phyloP scores from a whole-genome alignment of 1,284 basidiomycete species.

The Cerioporus squamosus region DNA sequence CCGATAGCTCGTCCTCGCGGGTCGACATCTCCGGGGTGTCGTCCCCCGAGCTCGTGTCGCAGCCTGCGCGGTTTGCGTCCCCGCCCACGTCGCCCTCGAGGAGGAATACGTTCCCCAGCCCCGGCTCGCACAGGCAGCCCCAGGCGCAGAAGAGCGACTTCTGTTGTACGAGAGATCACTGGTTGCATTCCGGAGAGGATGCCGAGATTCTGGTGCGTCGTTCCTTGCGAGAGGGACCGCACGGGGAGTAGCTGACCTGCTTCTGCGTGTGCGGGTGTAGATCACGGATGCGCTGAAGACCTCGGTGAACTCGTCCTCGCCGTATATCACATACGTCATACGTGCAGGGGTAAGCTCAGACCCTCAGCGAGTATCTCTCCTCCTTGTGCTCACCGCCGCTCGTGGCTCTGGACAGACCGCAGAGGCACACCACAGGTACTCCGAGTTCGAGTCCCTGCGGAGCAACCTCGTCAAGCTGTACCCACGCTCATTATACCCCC shows the following conservation, averaged over 20 bases:
- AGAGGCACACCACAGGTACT: slow-evolving; percentile 92
- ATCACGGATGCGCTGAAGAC: slow-evolving; percentile 97
- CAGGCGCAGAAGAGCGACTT: slow-evolving; percentile 70
- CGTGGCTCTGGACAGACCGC: slow-evolving; percentile 59
- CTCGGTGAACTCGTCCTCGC: slow-evolving; percentile 80
- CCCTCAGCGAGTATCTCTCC: slow-evolving; percentile 34
- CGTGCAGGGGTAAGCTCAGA: slow-evolving; percentile 77
- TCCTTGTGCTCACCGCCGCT: background rate
- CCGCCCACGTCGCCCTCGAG: slow-evolving; percentile 40
- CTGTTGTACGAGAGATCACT: slow-evolving; percentile 74
- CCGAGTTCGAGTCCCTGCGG: slow-evolving; percentile 95
- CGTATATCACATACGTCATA: slow-evolving; percentile 96
- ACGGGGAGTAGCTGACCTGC: background rate
- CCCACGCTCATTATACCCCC: slow-evolving; percentile 98
- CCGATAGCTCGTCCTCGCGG: slow-evolving; percentile 68
- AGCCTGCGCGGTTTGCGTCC: slow-evolving; percentile 41
- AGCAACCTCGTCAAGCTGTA: slow-evolving; percentile 86
- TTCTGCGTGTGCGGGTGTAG: slow-evolving; percentile 42
- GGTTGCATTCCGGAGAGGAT: slow-evolving; percentile 81
- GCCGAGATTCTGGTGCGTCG: slow-evolving; percentile 72
- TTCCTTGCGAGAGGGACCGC: background rate
- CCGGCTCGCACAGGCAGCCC: slow-evolving; percentile 54
- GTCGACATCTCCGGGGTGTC: slow-evolving; percentile 67
- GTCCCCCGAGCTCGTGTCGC: slow-evolving; percentile 50
- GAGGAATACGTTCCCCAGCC: slow-evolving; percentile 57